phyloP scores from a whole-genome alignment of 805 yeast genomes.

The Nadsonia fulvescens region DNA sequence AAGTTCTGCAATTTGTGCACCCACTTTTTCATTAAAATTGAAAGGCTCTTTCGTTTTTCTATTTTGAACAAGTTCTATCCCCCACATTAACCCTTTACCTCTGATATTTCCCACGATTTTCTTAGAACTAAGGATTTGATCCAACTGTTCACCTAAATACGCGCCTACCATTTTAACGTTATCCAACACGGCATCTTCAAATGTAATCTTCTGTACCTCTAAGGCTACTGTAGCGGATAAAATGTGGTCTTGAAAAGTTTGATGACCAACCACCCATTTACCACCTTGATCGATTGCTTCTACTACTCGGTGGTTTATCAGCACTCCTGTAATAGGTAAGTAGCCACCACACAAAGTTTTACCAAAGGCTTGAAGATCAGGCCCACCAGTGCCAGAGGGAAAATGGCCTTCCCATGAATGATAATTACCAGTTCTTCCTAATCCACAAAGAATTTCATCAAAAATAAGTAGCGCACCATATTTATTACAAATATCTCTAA shows the following conservation, averaged over 20 bases:
- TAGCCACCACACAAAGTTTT: constrained; percentile 31
- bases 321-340: constrained; percentile 31
- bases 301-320: constrained; percentile 17
- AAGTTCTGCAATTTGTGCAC: too few species aligned
- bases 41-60: constrained; percentile 33
- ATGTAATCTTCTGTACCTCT: constrained; percentile 4
- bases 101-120: constrained; percentile 47
- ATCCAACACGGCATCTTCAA: too few species aligned
- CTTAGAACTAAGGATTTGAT: too few species aligned
- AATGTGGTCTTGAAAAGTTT: constrained; percentile 5
- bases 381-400: constrained; percentile 19
- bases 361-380: constrained; percentile 32
- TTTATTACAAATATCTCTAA: constrained; percentile 30
- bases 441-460: constrained; percentile 43
- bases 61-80: constrained; percentile 38
- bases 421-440: constrained; percentile 32
- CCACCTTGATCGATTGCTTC: constrained; percentile 2
- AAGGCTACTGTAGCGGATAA: constrained; percentile 2
- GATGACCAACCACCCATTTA: constrained; percentile 1
- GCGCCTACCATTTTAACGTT: too few species aligned
- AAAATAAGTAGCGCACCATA: constrained; percentile 32
- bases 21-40: too few species aligned
- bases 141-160: too few species aligned
- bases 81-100: constrained; percentile 45
- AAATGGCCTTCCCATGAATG: constrained; percentile 31